A percentile compares a stretch with the other conserved stretches of the same genome.
These are phyloP conservation scores for Hortaea sp. DNA, from an alignment of 2,329 filamentous ascomycete genomes.

Conservation along the genomic window DNA sequence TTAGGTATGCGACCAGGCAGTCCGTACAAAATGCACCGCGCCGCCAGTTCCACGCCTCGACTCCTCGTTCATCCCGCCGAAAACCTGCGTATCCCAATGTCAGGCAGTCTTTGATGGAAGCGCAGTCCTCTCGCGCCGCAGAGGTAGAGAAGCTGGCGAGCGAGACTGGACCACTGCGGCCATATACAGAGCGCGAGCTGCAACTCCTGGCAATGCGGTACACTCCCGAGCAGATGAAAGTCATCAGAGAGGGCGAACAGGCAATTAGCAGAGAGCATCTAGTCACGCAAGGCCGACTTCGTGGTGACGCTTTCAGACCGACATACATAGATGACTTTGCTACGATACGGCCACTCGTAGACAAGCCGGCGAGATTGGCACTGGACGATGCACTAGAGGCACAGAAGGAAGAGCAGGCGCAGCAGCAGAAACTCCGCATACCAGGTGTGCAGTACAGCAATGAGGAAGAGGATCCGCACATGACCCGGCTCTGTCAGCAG, in stretches of 20 bases:
- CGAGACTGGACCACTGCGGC: conserved; percentile 15
- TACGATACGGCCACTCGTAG: conserved; percentile 64
- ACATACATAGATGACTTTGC: conserved; percentile 78
- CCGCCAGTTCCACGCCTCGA: conserved; percentile 33
- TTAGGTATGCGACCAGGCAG: conserved; percentile 12
- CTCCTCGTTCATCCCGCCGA: conserved; percentile 28
- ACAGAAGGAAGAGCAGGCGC: not conserved
- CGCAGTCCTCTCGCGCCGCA: conserved; percentile 2
- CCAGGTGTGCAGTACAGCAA: conserved; percentile 11
- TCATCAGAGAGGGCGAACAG: conserved; percentile 70
- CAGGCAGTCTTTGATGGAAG: conserved; percentile 21
- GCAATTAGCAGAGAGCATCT: conserved; percentile 67
- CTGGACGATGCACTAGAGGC: conserved; percentile 1
- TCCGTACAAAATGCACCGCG: conserved; percentile 9
- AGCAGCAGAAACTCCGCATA: conserved; percentile 22
- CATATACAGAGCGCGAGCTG: conserved; percentile 59
- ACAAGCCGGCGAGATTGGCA: conserved; percentile 41
- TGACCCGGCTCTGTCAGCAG: conserved; percentile 45
- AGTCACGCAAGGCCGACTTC: conserved; percentile 59
- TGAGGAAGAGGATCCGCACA: conserved; percentile 30
- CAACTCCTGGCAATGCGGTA: conserved; percentile 56
- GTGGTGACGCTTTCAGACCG: conserved; percentile 61
- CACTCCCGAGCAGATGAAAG: conserved; percentile 68
- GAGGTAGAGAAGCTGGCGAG: conserved; percentile 4
- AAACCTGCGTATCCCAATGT: conserved; percentile 35